phyloP scores from a whole-genome alignment of 805 yeast genomes.

The Kodamaea hsintzibuensis region DNA sequence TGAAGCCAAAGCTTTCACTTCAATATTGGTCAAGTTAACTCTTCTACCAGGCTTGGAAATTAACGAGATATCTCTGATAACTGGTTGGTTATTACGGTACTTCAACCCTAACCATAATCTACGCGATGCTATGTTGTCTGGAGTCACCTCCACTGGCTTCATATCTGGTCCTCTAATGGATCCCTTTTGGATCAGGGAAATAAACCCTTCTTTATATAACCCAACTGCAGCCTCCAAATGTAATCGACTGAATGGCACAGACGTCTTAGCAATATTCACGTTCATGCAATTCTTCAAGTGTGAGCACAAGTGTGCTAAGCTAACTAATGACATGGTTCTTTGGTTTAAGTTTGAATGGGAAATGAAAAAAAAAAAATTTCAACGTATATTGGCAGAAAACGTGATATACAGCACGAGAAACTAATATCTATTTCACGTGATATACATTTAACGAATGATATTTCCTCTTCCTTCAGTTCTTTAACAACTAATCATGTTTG shows the following conservation, averaged over 20 bases:
- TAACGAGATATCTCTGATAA: constrained; percentile 66
- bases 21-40: constrained; percentile 61
- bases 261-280: constrained; percentile 70
- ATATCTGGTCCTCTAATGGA: constrained; percentile 82
- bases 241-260: constrained; percentile 78
- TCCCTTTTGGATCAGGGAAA: constrained; percentile 83
- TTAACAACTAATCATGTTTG: neutral
- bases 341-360: neutral
- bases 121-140: constrained; percentile 81
- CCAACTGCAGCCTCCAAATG: constrained; percentile 84
- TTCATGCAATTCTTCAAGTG: constrained; percentile 86
- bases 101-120: constrained; percentile 91
- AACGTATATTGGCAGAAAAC: too few species aligned
- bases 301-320: constrained; percentile 79
- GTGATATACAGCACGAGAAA: too few species aligned
- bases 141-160: constrained; percentile 73
- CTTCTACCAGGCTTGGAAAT: constrained; percentile 85
- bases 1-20: constrained; percentile 68
- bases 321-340: constrained; percentile 73
- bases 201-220: constrained; percentile 86
- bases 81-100: constrained; percentile 78
- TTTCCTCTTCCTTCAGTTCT: neutral
- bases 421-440: neutral
- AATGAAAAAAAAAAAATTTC: neutral
- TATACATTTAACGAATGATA: neutral